Base-by-base conservation (phyloP, 2,329 filamentous ascomycete species). In the Chrysoporthe cubensis region DNA sequence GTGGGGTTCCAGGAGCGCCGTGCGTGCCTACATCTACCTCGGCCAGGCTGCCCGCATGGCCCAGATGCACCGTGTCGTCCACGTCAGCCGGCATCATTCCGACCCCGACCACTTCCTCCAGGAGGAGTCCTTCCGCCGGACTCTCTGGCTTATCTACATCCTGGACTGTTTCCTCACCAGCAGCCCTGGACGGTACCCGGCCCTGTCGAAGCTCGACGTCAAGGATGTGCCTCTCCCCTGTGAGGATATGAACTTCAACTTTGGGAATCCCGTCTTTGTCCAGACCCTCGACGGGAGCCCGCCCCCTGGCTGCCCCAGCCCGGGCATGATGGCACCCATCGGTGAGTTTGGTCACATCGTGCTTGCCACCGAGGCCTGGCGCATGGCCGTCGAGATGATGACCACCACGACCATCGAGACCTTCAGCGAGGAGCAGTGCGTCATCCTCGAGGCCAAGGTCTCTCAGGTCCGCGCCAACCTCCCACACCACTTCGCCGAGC, bases 311-410 rank as follows among this genome's bases (percentile, higher is more conserved):
- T 82, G 72, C 62, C 77, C 76, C 68, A 82, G 81, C 34, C 72
- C 78, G 18, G 70, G 75, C 48, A 76, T 77, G 1, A 76, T 81
- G n/a, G 80, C 79, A 26, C 86, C 88, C 42, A 82, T 88, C 26
- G 87, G 87, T 73, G 87, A 89, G 74, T 88, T 88, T 69, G 87
- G 86, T 14, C 85, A 88, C 74, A 88, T 89, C 67, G 86, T 88
- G 4, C 78, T 88, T 67, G 86, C 87, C 6, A 85, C 86, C 26
- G 85, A 86, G 73, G 85, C 87, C 64, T 89, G 86, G 87, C 85
- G 86, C 65, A 86, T 87, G 67, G 86, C 87, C 0, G 85, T 89
- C 37, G 84, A 85, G 72, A 88, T 88, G 85, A 82, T 89, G 71
- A 88, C 85, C 48, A 84, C 82, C 0, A 84, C 82, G 0, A 82